phyloP scores from a whole-genome alignment of 176 grass and related monocot species.

The Oryza meridionalis region DNA sequence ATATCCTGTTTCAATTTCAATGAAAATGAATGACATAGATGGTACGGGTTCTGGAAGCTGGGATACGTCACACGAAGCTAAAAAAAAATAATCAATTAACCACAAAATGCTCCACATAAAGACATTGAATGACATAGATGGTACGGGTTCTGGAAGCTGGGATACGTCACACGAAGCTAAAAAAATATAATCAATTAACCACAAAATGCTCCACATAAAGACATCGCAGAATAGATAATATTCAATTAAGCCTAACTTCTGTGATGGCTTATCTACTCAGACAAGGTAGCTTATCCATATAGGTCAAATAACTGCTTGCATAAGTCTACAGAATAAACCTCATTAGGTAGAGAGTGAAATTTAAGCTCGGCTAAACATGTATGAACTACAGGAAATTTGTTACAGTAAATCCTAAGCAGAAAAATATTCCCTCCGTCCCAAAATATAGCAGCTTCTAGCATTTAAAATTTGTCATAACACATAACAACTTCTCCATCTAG shows the following conservation, averaged over 20 bases:
- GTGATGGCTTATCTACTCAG: background rate
- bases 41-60: background rate
- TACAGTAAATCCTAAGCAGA: background rate
- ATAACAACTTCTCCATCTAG: no score
- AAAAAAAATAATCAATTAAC: background rate
- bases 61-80: background rate
- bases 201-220: background rate
- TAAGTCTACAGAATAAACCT: constrained; percentile 1
- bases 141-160: background rate
- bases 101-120: background rate
- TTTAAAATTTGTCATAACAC: no score
- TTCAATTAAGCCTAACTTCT: constrained; percentile 6
- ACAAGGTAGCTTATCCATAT: constrained; percentile 21
- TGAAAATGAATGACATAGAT: background rate
- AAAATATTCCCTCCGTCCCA: background rate
- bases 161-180: background rate
- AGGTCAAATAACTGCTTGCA: background rate
- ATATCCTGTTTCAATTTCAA: background rate
- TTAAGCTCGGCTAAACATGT: constrained; percentile 14
- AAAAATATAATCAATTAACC: background rate
- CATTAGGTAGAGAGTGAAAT: constrained; percentile 19
- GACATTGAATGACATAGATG: background rate
- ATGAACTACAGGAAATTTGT: background rate
- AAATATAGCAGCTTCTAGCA: no score
- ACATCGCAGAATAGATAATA: background rate